phyloP scores from a whole-genome alignment of 2,329 filamentous ascomycete species.

The Juglanconis sp. region DNA sequence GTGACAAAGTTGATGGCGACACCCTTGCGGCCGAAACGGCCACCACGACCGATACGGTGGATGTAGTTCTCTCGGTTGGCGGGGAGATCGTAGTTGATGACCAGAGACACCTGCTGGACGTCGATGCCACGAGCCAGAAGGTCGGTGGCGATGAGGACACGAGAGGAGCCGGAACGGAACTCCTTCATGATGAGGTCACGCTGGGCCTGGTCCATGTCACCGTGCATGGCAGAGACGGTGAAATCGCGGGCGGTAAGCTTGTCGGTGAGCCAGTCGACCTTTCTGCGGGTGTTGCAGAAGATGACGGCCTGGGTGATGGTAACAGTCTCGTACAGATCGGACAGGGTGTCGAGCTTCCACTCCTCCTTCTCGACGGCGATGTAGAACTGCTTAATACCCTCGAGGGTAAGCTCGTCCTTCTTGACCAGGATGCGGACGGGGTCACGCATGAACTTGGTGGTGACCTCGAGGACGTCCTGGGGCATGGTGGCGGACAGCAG shows the following conservation, averaged over 20 bases:
- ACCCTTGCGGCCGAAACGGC: constrained; percentile 94
- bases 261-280: constrained; percentile 99
- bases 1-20: constrained; percentile 99
- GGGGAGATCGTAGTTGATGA: constrained; percentile 98
- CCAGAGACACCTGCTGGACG: constrained; percentile 94
- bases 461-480: constrained; percentile 98
- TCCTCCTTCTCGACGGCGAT: constrained; percentile 99
- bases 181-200: constrained; percentile 99
- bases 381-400: constrained; percentile 98
- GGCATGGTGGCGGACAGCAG: constrained; percentile 95
- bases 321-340: constrained; percentile 96
- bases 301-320: constrained; percentile 99
- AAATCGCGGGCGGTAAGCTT: constrained; percentile 99
- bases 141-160: constrained; percentile 95
- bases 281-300: constrained; percentile 98
- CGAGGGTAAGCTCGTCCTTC: constrained; percentile 96
- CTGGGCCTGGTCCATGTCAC: constrained; percentile 98
- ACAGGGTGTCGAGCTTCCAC: constrained; percentile 99
- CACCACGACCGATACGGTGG: constrained; percentile 93
- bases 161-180: constrained; percentile 92
- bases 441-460: constrained; percentile 99
- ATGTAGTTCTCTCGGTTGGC: constrained; percentile 99
- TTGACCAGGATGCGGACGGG: constrained; percentile 95
- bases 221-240: constrained; percentile 97
- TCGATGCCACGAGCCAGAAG: constrained; percentile 98